These are phyloP conservation scores for Bolboschoenus planiculmis DNA, from an alignment of 176 grass and related monocot species.

Conservation along the genomic window DNA sequence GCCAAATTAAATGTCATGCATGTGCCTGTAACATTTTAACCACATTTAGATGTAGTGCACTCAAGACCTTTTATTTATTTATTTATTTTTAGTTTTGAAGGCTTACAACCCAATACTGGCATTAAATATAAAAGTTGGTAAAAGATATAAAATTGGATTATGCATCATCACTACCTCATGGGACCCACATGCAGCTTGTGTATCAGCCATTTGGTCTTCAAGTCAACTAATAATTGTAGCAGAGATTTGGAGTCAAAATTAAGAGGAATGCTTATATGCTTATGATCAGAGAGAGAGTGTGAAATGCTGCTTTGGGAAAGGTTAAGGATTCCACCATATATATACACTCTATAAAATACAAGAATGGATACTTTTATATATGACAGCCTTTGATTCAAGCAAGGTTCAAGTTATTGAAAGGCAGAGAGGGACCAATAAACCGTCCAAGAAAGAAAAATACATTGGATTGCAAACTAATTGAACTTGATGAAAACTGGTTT, in stretches of 20 bases:
- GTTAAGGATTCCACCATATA: background rate
- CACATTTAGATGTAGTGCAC: background rate
- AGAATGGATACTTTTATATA: background rate
- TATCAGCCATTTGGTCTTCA: conserved; percentile 6
- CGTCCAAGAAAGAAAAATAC: conserved; percentile 10
- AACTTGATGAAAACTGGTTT: background rate
- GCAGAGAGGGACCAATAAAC: conserved; percentile 27
- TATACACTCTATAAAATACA: background rate
- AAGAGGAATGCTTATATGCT: background rate
- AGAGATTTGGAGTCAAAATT: background rate
- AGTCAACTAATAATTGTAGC: background rate
- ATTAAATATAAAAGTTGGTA: background rate
- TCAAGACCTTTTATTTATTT: background rate
- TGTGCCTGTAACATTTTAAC: background rate
- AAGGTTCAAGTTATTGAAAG: background rate
- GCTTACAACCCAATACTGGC: background rate
- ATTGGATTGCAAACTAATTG: conserved; percentile 54
- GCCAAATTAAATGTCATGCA: too few species aligned
- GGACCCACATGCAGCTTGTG: background rate
- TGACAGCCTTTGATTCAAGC: conserved; percentile 16
- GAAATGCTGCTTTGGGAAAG: conserved; percentile 19
- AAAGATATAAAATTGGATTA: background rate
- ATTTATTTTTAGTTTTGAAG: background rate
- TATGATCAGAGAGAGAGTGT: background rate
- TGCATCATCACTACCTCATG: conserved; percentile 8